A percentile compares a stretch with the other conserved stretches of the same genome.
phyloP scores from a whole-genome alignment of 352 stramenopile species.

The Salisapilia sapeloensis region DNA sequence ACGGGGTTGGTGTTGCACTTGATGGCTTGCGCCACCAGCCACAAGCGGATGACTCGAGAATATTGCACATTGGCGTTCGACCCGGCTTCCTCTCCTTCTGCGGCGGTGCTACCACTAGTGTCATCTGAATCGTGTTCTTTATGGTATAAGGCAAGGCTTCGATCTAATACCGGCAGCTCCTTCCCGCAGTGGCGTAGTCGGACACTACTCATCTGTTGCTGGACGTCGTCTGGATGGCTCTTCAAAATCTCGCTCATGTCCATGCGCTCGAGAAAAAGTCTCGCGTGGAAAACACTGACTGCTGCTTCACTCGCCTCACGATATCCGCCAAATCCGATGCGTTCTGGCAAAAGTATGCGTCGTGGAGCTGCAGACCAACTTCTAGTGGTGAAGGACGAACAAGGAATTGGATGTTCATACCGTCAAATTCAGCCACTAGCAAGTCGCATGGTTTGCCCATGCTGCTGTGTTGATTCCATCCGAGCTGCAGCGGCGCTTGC shows the following conservation, averaged over 20 bases:
- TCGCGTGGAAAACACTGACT: constrained; percentile 23
- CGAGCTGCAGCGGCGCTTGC: too few species aligned
- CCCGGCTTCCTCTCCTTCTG: too few species aligned
- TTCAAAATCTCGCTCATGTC: constrained; percentile 46
- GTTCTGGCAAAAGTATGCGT: constrained; percentile 41
- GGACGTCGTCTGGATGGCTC: constrained; percentile 34
- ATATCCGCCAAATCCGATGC: constrained; percentile 3
- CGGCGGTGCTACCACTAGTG: too few species aligned
- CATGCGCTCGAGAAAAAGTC: constrained; percentile 62
- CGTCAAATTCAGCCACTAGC: constrained; percentile 22
- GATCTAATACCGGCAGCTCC: constrained; percentile 51
- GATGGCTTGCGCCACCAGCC: constrained; percentile 61
- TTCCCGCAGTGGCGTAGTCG: constrained; percentile 44
- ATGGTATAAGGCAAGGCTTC: too few species aligned
- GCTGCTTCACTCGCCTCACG: constrained; percentile 6
- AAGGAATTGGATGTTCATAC: constrained; percentile 56
- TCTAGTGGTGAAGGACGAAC: constrained; percentile 47
- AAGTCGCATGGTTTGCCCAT: background rate
- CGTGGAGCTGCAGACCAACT: constrained; percentile 41
- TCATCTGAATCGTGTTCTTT: too few species aligned
- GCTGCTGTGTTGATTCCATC: too few species aligned
- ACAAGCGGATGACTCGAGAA: constrained; percentile 42
- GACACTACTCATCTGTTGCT: constrained; percentile 58
- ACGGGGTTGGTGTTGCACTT: constrained; percentile 65
- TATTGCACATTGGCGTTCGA: too few species aligned